Base-by-base conservation (phyloP, 2,329 filamentous ascomycete species). In the Bipolaris gigantea region DNA sequence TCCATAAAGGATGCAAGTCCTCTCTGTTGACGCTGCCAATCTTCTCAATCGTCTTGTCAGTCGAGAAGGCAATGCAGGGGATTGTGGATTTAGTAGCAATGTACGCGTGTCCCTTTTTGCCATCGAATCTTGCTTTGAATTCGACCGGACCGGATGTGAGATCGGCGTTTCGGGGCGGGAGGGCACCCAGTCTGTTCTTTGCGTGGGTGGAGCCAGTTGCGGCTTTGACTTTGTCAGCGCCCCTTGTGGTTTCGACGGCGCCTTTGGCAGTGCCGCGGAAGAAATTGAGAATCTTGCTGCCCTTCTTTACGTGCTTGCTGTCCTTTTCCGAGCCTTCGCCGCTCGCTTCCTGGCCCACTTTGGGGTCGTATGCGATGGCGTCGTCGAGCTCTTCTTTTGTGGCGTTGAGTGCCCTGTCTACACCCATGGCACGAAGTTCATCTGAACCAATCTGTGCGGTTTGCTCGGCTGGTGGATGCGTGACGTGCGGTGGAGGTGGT, bases 181-280 rank as follows among this genome's bases (percentile, higher is more conserved):
- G 78, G 1, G 89, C 89, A 6, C 89, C 89, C 0, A 92, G 79
- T 3, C 90, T 81, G 50, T 91, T 83, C 65, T 85, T 87, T 1
- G 89, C 89, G 39, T 84, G 82, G 11, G 78, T 75, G 3, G 83
- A 85, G 1, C 81, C 79, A 0, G 77, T 80, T 46, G 84, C 84
- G 11, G 90, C 90, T 63, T 87, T 87, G 10, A 89, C 77, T 27
- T 83, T 85, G 71, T 94, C 89, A 1, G 88, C 84, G 1, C 85
- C 85, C 10, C 92, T 81, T 10, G 86, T 84, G 0, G 89, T 87
- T 60, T 89, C 82, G n/a, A 94, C 84, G 10, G 84, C 83, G 3
- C 86, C 87, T 63, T 88, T 90, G 13, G 89, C 84, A 0, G 85
- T 87, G 23, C 81, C 79, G 61, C 88, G 89, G 77, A 94, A 84